Evolutionary conservation across 2,329 filamentous ascomycete genomes (phyloP), one percentile per base, ranked within the genome.

Genomic region (Pseudocercospora pini-densiflorae): DNA sequence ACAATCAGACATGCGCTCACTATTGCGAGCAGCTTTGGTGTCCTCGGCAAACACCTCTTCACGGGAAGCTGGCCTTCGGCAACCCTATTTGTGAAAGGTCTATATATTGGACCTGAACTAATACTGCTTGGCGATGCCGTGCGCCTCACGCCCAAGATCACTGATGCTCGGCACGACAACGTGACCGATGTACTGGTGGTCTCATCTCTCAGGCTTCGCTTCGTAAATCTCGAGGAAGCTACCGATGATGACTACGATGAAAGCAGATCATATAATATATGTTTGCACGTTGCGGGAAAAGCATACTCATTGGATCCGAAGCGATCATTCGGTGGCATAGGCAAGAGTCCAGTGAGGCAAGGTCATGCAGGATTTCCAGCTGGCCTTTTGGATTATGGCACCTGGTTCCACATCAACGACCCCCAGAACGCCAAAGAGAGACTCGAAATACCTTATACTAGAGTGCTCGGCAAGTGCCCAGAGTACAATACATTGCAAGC

Each of bases 91-190:
- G 84, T 81, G 64, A 80, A 81, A 58, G 87, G 84, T 0, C 80
- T 88, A 6, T 89, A 83, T 67, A 74, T 89, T 2, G 87, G 88
- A 0, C 73, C 83, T 2, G 88, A 90, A 71, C 77, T 88, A 31
- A 73, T 89, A 10, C 77, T 81, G 5, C 73, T 84, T 4, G 85
- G 85, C 1, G 88, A 90, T 66, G 77, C 80, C 0, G 82, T 89
- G 1, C 84, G 87, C 5, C 74, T 90, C 8, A 64, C 77, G 0
- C 78, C 76, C 2, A 62, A 61, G 23, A 53, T 62, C 6, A 27
- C 31, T 21, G 68, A 72, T 3, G 59, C 71, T 29, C 63, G 65
- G 19, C 62, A 75, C 1, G 57, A 71, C 1, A 64, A 68, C 1
- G 81, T 83, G 5, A 82, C 80, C 0, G 86, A 89, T 62, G 80